These are phyloP conservation scores for Chaetomium olivaceum DNA, from an alignment of 2,329 filamentous ascomycete species.

Conservation along the genomic window DNA sequence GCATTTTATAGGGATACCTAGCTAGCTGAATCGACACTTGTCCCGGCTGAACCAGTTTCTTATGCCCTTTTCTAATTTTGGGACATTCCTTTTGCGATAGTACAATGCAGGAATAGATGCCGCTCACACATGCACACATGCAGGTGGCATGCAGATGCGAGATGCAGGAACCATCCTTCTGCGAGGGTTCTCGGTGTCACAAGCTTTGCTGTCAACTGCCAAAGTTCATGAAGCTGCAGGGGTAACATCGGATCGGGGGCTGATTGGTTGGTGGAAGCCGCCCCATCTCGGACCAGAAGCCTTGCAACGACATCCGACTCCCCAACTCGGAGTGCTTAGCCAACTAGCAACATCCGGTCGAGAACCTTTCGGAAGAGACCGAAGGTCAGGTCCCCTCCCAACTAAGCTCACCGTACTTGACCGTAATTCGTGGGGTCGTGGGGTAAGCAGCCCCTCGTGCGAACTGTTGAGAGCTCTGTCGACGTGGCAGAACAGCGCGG, in stretches of 20 bases:
- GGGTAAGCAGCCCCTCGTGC: conserved; percentile 1
- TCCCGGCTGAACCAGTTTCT: background rate
- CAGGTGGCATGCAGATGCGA: conserved; percentile 14
- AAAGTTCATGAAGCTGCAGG: background rate
- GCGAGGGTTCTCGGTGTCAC: background rate
- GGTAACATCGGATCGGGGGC: background rate
- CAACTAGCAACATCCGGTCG: background rate
- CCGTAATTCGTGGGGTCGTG: background rate
- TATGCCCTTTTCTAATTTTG: background rate
- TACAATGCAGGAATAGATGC: background rate
- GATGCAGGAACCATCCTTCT: conserved; percentile 8
- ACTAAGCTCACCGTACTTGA: background rate
- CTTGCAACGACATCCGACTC: background rate
- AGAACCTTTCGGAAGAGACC: background rate
- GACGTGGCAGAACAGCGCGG: conserved; percentile 16
- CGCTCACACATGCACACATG: conserved; percentile 1
- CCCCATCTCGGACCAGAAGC: background rate
- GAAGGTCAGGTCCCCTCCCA: background rate
- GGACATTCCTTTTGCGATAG: background rate
- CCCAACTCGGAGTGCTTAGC: background rate
- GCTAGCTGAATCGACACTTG: background rate
- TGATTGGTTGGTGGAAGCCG: background rate
- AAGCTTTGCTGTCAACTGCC: background rate
- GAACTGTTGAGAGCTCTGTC: background rate
- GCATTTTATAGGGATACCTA: background rate